Base-by-base conservation (phyloP, 2,329 filamentous ascomycete genomes). In the Penicillium thymicola region DNA sequence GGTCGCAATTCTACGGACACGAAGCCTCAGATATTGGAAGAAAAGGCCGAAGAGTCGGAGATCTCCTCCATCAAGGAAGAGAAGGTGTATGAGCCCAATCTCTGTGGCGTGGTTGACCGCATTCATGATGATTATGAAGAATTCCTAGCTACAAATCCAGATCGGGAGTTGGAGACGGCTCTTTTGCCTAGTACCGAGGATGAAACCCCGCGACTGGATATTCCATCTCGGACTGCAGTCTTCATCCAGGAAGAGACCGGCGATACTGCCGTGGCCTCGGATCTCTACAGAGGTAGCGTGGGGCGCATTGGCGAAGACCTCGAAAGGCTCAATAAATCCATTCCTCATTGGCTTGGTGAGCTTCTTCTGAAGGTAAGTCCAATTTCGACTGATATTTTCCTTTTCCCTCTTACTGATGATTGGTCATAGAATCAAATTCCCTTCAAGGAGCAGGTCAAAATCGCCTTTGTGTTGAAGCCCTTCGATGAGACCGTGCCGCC, bases 261-360 rank as follows among this genome's bases (percentile, higher is more conserved):
- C 2, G 84, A 85, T 62, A 80, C 81, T 38, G 85, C 84, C 25
- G 84, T 85, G 30, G 82, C 86, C 55, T 90, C 90, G 28, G 94
- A 97, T 77, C 79, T 97, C 11, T 99, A 97, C 70, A 84, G 94
- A 67, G 93, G 94, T 28, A 96, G 89, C 3, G 90, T 97, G 3
- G 89, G 85, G 54, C 86, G 85, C 8, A 82, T 95, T 5, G 89
- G 89, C 1, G 79, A 84, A 45, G 90, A 96, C 66, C 88, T 87
- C 21, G 90, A 96, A 72, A 77, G 88, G 21, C 88, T 99, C 51
- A 92, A 97, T 76, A 89, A 90, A 67, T 85, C 88, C 40, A 92
- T 89, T 6, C 93, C 94, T 2, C 88, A 89, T 79, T 99, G 94
- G 94, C 81, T 99, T 7, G 92, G 89, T 14, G 92, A 97, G 61